Evolutionary conservation across 805 yeast species (phyloP).

Genomic region (Suhomyces pyralidae): DNA sequence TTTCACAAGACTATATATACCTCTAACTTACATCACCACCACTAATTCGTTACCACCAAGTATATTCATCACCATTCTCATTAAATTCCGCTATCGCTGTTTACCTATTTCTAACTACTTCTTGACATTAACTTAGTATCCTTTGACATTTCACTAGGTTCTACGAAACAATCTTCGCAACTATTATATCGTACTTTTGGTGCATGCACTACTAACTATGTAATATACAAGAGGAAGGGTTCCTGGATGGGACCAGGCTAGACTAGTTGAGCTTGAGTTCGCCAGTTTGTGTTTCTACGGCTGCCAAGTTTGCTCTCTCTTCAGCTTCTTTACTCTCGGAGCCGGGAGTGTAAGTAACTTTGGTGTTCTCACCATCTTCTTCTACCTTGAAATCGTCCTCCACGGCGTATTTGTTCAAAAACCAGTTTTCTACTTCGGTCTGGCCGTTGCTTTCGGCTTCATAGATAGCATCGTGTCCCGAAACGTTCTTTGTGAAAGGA

Average conservation of each 20-base stretch:
- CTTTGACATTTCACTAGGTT: no score
- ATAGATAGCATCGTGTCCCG: slow-evolving; percentile 78
- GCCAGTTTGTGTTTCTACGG: not conserved
- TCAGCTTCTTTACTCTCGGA: slow-evolving; percentile 45
- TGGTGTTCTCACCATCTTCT: slow-evolving; percentile 39
- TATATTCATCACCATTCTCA: no score
- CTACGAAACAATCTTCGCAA: no score
- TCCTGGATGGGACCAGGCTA: not conserved
- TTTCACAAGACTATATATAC: no score
- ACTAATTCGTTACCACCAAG: no score
- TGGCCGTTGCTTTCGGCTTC: slow-evolving; percentile 84
- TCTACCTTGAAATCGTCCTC: slow-evolving; percentile 50
- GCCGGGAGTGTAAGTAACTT: slow-evolving; percentile 41
- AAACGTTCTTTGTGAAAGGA: slow-evolving; percentile 70
- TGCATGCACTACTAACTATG: slow-evolving; percentile 1
- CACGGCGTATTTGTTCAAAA: slow-evolving; percentile 68
- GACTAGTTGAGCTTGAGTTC: slow-evolving; percentile 3
- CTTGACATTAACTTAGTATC: no score
- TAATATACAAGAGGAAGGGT: not conserved
- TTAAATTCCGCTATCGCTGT: no score
- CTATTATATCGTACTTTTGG: not conserved
- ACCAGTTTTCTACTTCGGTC: slow-evolving; percentile 73
- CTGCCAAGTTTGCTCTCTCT: slow-evolving; percentile 38
- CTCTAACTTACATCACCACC: no score
- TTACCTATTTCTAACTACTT: no score